These are phyloP conservation scores for Vickermania spadyakhi DNA, from an alignment of 208 protist genomes.

Conservation along the genomic window DNA sequence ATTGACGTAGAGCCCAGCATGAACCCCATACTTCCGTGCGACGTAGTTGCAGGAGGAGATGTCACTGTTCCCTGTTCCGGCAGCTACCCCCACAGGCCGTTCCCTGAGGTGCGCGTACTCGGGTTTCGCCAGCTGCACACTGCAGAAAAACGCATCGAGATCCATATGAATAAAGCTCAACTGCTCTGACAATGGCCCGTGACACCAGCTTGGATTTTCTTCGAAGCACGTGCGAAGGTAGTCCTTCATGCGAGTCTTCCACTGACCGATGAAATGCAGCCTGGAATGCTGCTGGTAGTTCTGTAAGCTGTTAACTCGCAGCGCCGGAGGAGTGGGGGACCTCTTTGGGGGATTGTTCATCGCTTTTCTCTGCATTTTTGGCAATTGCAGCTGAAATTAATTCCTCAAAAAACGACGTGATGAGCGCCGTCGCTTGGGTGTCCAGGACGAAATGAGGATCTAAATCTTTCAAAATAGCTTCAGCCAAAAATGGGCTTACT, in stretches of 20 bases:
- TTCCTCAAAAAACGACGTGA: not conserved
- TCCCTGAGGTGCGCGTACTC: constrained; percentile 64
- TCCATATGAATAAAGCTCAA: constrained; percentile 82
- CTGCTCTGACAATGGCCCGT: constrained; percentile 46
- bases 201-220: constrained; percentile 58
- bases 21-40: constrained; percentile 75
- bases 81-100: constrained; percentile 81
- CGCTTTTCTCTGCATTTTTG: not conserved
- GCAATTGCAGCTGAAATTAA: not conserved
- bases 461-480: not conserved
- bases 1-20: constrained; percentile 89
- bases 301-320: constrained; percentile 73
- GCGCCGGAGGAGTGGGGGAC: constrained; percentile 14
- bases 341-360: not conserved
- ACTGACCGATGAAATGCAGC: constrained; percentile 92
- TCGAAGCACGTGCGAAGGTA: constrained; percentile 47
- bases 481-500: not conserved
- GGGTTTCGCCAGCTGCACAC: constrained; percentile 74
- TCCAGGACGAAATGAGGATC: not conserved
- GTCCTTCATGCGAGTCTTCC: constrained; percentile 74
- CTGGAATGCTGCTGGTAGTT: constrained; percentile 85
- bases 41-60: constrained; percentile 92
- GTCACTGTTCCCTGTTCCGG: constrained; percentile 78
- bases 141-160: constrained; percentile 95
- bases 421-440: not conserved